Evolutionary conservation across 352 stramenopile genomes (phyloP), one percentile per base, ranked within the genome.

Genomic region (Halophytophthora batemanensis): DNA sequence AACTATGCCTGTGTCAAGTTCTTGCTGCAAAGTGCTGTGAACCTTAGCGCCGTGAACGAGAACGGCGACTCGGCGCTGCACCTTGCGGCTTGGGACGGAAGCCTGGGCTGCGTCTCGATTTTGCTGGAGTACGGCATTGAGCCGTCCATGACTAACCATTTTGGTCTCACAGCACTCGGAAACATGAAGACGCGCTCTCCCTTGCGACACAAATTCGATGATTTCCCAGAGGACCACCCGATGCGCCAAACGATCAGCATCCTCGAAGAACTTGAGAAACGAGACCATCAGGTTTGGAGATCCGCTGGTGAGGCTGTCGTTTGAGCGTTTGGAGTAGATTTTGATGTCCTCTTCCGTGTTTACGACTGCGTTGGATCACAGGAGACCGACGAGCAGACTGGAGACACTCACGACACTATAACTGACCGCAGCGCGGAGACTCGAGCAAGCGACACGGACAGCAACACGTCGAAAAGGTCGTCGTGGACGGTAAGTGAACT

Each of bases 1-100:
- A 82, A 90, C 49, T 87, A 67, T 22, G 64, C 78, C 2, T 90
- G 75, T 37, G 72, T 67, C 25, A 78, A 81, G 48, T 93, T 90
- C 21, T 55, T 93, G 7, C 52, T 93, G 0, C 74, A 90, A 51
- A 90, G 77, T 25, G 82, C 82, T 15, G 75, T 69, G 15, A 87
- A 76, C 34, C 62, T 88, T 12, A 22, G 37, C 2, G 61, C 59
- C 10, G 53, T 61, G 33, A 88, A 90, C 23, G 42, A 58, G 1
- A 71, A 60, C 36, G 66, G 69, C 3, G 64, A 89, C 45, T 75
- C 82, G 3, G 71, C 77, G 6, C 59, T 93, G 8, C 79, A 93
- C 50, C 58, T 88, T 2, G 77, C 82, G 1, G 80, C 76, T 2
- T 86, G 75, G 71, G 73, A 87, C 31, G 74, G 74, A 2, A 87